phyloP scores from a whole-genome alignment of 805 yeast species.

The Barnettozyma californica region DNA sequence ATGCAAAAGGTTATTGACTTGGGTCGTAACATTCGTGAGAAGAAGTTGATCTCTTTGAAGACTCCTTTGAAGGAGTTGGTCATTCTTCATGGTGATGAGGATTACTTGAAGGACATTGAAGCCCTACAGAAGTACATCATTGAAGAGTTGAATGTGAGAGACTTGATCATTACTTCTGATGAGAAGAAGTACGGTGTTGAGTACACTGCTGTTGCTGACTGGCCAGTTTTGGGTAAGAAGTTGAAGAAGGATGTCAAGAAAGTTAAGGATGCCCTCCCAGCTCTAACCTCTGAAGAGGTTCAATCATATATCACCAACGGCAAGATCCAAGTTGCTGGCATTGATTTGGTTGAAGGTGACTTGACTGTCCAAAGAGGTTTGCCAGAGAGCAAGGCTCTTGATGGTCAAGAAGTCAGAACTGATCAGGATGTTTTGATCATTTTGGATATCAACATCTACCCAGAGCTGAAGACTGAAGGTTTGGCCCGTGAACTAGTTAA shows the following conservation, averaged over 20 bases:
- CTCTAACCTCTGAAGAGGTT: slow-evolving; percentile 75
- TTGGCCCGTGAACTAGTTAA: slow-evolving; percentile 93
- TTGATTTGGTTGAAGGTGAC: slow-evolving; percentile 81
- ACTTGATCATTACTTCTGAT: slow-evolving; percentile 79
- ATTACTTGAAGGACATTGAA: slow-evolving; percentile 71
- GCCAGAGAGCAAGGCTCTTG: slow-evolving; percentile 56
- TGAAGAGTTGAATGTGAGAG: slow-evolving; percentile 92
- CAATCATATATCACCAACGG: slow-evolving; percentile 69
- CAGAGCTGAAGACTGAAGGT: slow-evolving; percentile 89
- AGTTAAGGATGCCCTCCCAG: slow-evolving; percentile 91
- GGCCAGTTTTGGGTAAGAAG: slow-evolving; percentile 98
- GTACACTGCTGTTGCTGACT: slow-evolving; percentile 93
- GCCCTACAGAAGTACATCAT: slow-evolving; percentile 71
- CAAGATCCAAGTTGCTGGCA: slow-evolving; percentile 80
- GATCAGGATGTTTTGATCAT: slow-evolving; percentile 87
- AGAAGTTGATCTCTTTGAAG: slow-evolving; percentile 88
- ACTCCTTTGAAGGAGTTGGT: slow-evolving; percentile 89
- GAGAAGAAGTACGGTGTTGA: slow-evolving; percentile 89
- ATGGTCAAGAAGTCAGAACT: slow-evolving; percentile 83
- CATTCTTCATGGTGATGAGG: slow-evolving; percentile 73
- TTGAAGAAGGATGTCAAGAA: slow-evolving; percentile 88
- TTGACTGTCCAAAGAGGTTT: slow-evolving; percentile 85
- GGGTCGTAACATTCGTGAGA: slow-evolving; percentile 95
- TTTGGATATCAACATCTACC: slow-evolving; percentile 81
- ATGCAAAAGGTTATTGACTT: slow-evolving; percentile 97